phyloP scores from a whole-genome alignment of 2,329 filamentous ascomycete species.

The Verticillium nubilum region DNA sequence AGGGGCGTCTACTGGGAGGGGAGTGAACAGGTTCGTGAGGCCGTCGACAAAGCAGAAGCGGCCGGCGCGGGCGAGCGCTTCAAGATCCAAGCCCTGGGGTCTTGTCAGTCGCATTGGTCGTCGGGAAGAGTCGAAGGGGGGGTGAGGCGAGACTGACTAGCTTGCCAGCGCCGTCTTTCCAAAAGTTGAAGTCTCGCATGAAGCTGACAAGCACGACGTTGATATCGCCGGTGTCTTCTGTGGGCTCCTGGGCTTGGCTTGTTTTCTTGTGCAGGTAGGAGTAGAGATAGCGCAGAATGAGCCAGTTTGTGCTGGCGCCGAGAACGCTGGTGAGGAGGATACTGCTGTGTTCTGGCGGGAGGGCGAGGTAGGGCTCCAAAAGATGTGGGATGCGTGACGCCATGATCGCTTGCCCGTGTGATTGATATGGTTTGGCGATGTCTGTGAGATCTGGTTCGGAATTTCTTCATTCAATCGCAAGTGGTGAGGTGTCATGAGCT shows the following conservation, averaged over 20 bases:
- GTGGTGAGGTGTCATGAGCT: no score
- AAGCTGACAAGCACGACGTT: conserved; percentile 77
- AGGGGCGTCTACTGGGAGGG: conserved; percentile 1
- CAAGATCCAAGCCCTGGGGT: conserved; percentile 63
- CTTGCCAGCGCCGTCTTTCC: conserved; percentile 65
- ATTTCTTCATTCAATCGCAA: no score
- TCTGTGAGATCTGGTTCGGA: no score
- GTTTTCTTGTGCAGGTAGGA: conserved; percentile 28
- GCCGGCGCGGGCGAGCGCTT: conserved; percentile 48
- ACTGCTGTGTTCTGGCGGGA: conserved; percentile 54
- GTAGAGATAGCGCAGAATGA: conserved; percentile 51
- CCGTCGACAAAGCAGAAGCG: conserved; percentile 74
- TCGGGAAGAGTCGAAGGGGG: not conserved
- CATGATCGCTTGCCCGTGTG: conserved; percentile 21
- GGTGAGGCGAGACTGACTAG: conserved; percentile 43
- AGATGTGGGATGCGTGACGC: conserved; percentile 54
- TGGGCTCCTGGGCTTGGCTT: conserved; percentile 2
- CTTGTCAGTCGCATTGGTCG: not conserved
- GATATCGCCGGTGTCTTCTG: conserved; percentile 12
- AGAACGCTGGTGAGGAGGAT: conserved; percentile 64
- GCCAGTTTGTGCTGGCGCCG: conserved; percentile 61
- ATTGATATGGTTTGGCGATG: no score
- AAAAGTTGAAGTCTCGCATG: conserved; percentile 71
- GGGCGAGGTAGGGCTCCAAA: conserved; percentile 57
- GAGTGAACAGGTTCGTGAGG: conserved; percentile 51